Evolutionary conservation across 495 filamentous ascomycete species (phyloP).

Genomic region (Neurospora tetraspora): DNA sequence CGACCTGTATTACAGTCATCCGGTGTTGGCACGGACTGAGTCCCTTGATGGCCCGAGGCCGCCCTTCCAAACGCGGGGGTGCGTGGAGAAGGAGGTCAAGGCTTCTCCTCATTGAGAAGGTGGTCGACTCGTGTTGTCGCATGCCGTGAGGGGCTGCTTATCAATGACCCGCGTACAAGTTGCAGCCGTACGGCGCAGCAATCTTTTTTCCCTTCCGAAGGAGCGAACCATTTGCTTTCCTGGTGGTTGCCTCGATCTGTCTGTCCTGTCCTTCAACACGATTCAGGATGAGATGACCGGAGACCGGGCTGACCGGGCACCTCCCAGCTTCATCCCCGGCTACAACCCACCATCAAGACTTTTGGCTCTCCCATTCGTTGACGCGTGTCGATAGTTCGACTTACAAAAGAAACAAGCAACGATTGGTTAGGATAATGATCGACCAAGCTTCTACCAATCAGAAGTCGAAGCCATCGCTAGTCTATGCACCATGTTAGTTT

Average conservation of each 20-base stretch:
- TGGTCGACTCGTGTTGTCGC: neutral
- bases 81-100: conserved; percentile 2
- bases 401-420: neutral
- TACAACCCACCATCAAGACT: neutral
- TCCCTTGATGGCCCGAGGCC: neutral
- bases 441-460: neutral
- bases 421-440: neutral
- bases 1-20: neutral
- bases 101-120: neutral
- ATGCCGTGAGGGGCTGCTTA: neutral
- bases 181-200: neutral
- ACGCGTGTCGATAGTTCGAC: neutral
- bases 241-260: neutral
- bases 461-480: neutral
- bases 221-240: neutral
- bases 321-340: neutral
- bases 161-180: neutral
- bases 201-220: neutral
- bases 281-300: neutral
- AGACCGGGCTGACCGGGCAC: neutral
- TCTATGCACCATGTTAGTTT: neutral
- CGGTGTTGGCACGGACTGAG: neutral
- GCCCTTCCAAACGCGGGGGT: neutral
- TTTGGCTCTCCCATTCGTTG: neutral
- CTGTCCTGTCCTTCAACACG: neutral